A percentile compares a stretch with the other conserved stretches of the same genome.
Evolutionary conservation across 257 asterid genomes (phyloP).

Genomic region (Nemophila menziesii): DNA sequence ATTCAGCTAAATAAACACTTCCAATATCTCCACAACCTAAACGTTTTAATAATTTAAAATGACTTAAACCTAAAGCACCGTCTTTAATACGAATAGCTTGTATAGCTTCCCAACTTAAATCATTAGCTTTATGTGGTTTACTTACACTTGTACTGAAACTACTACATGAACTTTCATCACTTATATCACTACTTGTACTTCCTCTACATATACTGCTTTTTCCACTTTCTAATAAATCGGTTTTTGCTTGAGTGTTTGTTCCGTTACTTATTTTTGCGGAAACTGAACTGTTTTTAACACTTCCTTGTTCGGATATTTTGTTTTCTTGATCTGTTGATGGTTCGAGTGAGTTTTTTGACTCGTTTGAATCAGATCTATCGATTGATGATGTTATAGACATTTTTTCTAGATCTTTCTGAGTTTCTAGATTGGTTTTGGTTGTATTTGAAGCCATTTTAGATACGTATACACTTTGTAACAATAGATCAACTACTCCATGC

Average conservation of each 20-base stretch:
- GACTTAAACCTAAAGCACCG: slow-evolving; percentile 56
- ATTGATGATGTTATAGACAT: no score
- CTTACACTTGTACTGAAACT: slow-evolving; percentile 25
- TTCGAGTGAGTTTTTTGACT: slow-evolving; percentile 14
- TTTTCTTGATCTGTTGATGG: slow-evolving; percentile 14
- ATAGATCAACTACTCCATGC: no score
- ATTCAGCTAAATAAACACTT: slow-evolving; percentile 64
- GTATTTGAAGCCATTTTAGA: no score
- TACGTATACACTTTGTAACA: no score
- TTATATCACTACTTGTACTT: slow-evolving; percentile 28
- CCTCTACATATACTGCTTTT: slow-evolving; percentile 25
- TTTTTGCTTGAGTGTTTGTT: slow-evolving; percentile 14
- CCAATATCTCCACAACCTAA: slow-evolving; percentile 87
- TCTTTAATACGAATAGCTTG: slow-evolving; percentile 46
- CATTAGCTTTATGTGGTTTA: slow-evolving; percentile 73
- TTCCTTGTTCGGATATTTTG: slow-evolving; percentile 12
- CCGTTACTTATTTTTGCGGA: slow-evolving; percentile 19
- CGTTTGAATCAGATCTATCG: slow-evolving; percentile 6
- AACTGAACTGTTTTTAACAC: slow-evolving; percentile 19
- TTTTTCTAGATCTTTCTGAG: no score
- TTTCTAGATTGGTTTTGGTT: no score
- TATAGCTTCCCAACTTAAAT: slow-evolving; percentile 69
- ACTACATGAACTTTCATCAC: slow-evolving; percentile 31
- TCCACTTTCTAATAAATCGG: slow-evolving; percentile 23
- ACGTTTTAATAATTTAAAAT: slow-evolving; percentile 56